Evolutionary conservation across 2,329 filamentous ascomycete genomes (phyloP).

Genomic region (Phialophora expanda): DNA sequence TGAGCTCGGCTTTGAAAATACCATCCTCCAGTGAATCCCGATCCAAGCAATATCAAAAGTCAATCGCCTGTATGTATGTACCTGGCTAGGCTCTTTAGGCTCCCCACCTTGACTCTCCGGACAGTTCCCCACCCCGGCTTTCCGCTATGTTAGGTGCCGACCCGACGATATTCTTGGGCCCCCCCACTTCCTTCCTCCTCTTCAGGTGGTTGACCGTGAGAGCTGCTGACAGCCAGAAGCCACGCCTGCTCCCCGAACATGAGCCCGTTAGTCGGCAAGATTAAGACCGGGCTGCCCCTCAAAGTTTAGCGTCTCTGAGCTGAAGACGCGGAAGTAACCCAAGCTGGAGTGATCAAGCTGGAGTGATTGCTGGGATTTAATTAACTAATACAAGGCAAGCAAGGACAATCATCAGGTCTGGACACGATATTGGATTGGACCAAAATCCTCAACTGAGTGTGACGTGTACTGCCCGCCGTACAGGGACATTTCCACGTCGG

Average conservation of each 20-base stretch:
- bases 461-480: neutral
- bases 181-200: neutral
- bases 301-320: neutral
- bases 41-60: neutral
- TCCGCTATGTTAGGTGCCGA: slow-evolving; percentile 9
- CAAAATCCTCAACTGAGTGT: neutral
- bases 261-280: neutral
- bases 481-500: neutral
- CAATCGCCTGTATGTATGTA: no score
- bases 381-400: neutral
- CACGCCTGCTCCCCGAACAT: no score
- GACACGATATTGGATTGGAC: neutral
- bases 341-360: neutral
- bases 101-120: neutral
- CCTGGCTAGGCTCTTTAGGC: neutral
- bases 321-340: neutral
- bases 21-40: neutral
- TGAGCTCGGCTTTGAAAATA: neutral
- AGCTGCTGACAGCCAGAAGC: neutral
- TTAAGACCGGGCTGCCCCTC: neutral
- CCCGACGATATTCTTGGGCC: neutral
- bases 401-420: neutral
- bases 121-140: slow-evolving; percentile 1
- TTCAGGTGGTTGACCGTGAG: neutral
- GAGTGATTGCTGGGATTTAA: neutral